These are phyloP conservation scores for Sporothrix pallida DNA, from an alignment of 2,329 filamentous ascomycete genomes.

Conservation along the genomic window DNA sequence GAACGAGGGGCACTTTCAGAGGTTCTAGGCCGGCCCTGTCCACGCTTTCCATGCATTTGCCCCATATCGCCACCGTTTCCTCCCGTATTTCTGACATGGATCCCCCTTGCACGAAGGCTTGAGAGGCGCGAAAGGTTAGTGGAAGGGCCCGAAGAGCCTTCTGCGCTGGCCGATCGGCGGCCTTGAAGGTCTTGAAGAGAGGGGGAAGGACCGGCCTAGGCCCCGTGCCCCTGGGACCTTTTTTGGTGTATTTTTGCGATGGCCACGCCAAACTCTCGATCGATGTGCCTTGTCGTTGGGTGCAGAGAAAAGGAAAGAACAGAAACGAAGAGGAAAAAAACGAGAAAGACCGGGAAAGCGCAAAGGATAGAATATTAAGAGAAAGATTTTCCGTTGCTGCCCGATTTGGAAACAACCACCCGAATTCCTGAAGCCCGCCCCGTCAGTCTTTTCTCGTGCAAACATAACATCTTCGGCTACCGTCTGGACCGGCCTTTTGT, in stretches of 20 bases:
- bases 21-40: conserved; percentile 5
- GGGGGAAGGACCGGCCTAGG: neutral
- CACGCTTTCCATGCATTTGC: neutral
- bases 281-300: neutral
- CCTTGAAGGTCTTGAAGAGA: neutral
- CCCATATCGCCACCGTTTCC: neutral
- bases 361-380: too few relatives aligned
- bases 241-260: neutral
- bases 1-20: neutral
- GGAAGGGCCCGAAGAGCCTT: conserved; percentile 14
- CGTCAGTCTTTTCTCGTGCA: neutral
- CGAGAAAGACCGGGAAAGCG: neutral
- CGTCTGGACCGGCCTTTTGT: neutral
- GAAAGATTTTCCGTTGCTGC: neutral
- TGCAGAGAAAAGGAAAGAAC: neutral
- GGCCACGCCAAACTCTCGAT: conserved; percentile 25
- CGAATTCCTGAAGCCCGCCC: neutral
- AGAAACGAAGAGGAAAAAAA: neutral
- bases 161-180: conserved; percentile 12
- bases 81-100: conserved; percentile 14
- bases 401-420: neutral
- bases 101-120: neutral
- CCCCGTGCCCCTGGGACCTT: neutral
- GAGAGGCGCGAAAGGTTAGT: neutral
- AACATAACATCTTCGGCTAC: neutral